These are phyloP conservation scores for Rhynchosporium graminicola DNA, from an alignment of 2,329 filamentous ascomycete species.

Conservation along the genomic window DNA sequence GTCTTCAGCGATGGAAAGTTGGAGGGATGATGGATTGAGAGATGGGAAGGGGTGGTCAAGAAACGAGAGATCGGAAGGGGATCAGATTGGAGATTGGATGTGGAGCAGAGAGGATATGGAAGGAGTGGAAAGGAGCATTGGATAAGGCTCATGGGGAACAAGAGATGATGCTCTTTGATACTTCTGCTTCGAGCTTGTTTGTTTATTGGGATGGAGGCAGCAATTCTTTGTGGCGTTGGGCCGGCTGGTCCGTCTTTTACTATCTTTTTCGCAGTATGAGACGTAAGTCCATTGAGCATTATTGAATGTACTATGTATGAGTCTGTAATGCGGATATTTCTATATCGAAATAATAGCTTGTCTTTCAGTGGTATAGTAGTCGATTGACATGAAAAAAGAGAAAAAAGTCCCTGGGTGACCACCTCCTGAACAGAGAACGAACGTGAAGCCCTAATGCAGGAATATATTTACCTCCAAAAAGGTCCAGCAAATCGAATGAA, in stretches of 20 bases:
- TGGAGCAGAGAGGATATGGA: neutral
- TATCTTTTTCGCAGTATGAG: neutral
- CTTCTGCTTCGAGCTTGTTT: too few species aligned
- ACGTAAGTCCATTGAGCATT: neutral
- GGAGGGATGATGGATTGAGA: neutral
- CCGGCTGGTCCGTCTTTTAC: constrained; percentile 20
- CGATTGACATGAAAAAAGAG: neutral
- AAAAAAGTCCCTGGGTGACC: neutral
- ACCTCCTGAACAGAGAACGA: too few species aligned
- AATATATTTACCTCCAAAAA: too few species aligned
- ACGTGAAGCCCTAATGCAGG: too few species aligned
- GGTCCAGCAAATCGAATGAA: too few species aligned
- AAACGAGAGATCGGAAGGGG: neutral
- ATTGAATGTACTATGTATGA: neutral
- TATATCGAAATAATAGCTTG: neutral
- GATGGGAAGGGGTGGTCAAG: neutral
- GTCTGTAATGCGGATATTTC: constrained; percentile 15
- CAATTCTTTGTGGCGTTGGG: constrained; percentile 3
- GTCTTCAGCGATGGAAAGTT: neutral
- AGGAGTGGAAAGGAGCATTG: neutral
- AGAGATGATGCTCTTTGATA: too few species aligned
- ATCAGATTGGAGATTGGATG: neutral
- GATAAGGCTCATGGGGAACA: too few species aligned
- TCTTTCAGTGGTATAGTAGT: neutral
- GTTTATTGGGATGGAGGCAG: neutral